phyloP scores from a whole-genome alignment of 2,329 filamentous ascomycete genomes.

The Colletotrichum neosansevieriae region DNA sequence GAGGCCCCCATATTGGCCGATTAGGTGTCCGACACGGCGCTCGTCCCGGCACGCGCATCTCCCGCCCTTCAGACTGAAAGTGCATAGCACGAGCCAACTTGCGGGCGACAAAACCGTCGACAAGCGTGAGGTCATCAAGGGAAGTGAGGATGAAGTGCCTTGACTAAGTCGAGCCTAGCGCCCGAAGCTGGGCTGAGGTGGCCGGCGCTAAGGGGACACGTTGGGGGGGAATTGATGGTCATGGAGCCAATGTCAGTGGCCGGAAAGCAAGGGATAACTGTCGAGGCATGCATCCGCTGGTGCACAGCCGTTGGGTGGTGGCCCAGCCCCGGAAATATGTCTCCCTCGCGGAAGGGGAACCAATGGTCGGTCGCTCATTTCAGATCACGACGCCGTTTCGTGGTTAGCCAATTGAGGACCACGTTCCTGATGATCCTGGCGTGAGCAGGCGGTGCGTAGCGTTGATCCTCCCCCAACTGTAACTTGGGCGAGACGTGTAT shows the following conservation, averaged over 20 bases:
- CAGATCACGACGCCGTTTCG: neutral
- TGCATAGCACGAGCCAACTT: slow-evolving; percentile 4
- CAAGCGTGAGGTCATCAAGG: slow-evolving; percentile 39
- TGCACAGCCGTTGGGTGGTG: neutral
- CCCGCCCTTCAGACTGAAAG: slow-evolving; percentile 45
- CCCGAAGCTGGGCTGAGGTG: too few relatives aligned
- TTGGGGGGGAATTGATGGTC: neutral
- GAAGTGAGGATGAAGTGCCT: slow-evolving; percentile 38
- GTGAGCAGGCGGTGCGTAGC: neutral
- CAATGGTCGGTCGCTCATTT: neutral
- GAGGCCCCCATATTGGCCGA: slow-evolving; percentile 52
- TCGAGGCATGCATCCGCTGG: too few relatives aligned
- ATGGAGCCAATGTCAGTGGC: too few relatives aligned
- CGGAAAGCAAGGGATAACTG: too few relatives aligned
- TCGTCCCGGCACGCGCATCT: slow-evolving; percentile 46
- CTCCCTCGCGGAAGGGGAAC: neutral
- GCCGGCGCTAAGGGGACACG: too few relatives aligned
- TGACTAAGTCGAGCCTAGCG: slow-evolving; percentile 7
- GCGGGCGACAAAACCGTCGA: slow-evolving; percentile 39
- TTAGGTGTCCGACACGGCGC: slow-evolving; percentile 51
- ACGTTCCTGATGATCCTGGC: slow-evolving; percentile 10
- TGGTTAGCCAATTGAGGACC: neutral
- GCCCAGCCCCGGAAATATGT: neutral
- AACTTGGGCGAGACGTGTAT: neutral
- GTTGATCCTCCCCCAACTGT: slow-evolving; percentile 3